These are phyloP conservation scores for Ophiostoma australiae DNA, from an alignment of 2,329 filamentous ascomycete genomes.

Conservation along the genomic window DNA sequence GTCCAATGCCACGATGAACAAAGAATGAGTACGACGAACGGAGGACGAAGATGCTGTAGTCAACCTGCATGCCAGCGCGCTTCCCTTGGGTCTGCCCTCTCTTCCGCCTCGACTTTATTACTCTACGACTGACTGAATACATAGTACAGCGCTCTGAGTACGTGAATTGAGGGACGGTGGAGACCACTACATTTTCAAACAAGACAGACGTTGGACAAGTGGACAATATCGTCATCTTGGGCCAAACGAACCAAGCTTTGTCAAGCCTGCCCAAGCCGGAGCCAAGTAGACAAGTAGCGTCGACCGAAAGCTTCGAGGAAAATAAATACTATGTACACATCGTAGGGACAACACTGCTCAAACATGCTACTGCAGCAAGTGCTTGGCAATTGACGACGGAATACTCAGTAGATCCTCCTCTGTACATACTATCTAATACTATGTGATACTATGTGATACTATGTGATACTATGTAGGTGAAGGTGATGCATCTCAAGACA, in stretches of 20 bases:
- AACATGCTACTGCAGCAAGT: constrained; percentile 1
- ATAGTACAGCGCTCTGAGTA: no score
- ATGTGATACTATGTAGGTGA: no score
- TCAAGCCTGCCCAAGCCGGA: not conserved
- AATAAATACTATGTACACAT: no score
- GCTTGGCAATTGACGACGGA: not conserved
- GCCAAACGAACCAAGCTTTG: not conserved
- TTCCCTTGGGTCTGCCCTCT: not conserved
- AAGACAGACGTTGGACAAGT: constrained; percentile 8
- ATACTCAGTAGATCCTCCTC: no score
- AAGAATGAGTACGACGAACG: not conserved
- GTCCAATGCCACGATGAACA: not conserved
- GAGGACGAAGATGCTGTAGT: not conserved
- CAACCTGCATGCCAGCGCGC: not conserved
- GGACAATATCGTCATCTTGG: not conserved
- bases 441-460: no score
- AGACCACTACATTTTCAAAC: not conserved
- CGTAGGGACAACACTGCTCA: not conserved
- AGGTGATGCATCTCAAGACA: not conserved
- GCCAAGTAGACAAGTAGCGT: not conserved
- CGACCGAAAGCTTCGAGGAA: not conserved
- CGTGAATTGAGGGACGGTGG: not conserved
- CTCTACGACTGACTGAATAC: no score
- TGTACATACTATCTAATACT: no score
- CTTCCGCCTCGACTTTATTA: not conserved